phyloP scores from a whole-genome alignment of 2,329 filamentous ascomycete species.

The Ceratocystiopsis brevicomis region DNA sequence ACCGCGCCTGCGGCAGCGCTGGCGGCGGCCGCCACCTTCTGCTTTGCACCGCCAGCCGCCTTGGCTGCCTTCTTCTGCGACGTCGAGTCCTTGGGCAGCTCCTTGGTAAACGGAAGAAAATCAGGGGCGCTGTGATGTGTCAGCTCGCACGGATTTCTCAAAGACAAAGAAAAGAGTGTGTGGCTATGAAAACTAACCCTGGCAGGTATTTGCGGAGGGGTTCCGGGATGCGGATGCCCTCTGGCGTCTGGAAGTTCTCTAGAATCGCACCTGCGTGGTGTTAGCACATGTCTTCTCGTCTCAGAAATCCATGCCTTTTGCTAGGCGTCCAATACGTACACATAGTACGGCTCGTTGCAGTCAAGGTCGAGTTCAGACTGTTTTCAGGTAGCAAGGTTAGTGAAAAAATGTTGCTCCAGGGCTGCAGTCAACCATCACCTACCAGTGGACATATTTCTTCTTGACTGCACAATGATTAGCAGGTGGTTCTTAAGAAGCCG shows the following conservation, averaged over 20 bases:
- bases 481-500: not conserved
- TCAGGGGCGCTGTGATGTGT: slow-evolving; percentile 38
- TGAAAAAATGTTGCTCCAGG: not conserved
- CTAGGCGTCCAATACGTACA: slow-evolving; percentile 3
- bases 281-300: not conserved
- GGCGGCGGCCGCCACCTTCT: slow-evolving; percentile 11
- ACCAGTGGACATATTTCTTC: slow-evolving; percentile 86
- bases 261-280: slow-evolving; percentile 32
- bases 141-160: not conserved
- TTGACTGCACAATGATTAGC: slow-evolving; percentile 19
- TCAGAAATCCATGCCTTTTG: not conserved
- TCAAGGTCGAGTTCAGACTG: slow-evolving; percentile 43
- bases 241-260: slow-evolving; percentile 90
- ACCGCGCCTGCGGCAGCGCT: slow-evolving; percentile 8
- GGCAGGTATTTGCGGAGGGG: slow-evolving; percentile 78
- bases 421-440: not conserved
- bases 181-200: slow-evolving; percentile 22
- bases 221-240: slow-evolving; percentile 66
- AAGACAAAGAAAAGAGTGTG: too few species aligned
- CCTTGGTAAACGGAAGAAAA: slow-evolving; percentile 76
- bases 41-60: slow-evolving; percentile 6
- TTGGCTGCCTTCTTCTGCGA: slow-evolving; percentile 12
- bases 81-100: slow-evolving; percentile 50
- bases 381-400: not conserved
- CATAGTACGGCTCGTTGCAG: slow-evolving; percentile 29